Evolutionary conservation across 2,329 filamentous ascomycete genomes (phyloP), one percentile per base, ranked within the genome.

Genomic region (Malbranchea cinnamomea): DNA sequence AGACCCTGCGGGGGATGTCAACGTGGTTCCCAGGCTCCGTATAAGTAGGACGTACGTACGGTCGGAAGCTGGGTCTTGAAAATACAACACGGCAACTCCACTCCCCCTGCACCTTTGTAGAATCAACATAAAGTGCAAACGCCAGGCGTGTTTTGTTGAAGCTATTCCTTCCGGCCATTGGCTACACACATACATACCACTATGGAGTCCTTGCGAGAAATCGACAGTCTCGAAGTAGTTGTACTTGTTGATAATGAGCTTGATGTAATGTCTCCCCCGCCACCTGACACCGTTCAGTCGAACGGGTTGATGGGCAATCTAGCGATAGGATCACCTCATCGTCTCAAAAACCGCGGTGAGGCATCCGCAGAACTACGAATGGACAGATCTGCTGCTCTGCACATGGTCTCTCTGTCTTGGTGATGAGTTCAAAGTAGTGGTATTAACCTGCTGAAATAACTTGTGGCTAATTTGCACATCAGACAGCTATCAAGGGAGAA

Each of bases 181-280:
- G n/a, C n/a, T n/a, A n/a, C n/a, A n/a, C n/a, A n/a, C n/a, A n/a
- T n/a, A n/a, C n/a, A n/a, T n/a, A n/a, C 15, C 12, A 28, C n/a
- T 5, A 30, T 30, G 26, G 6, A 17, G n/a, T 36, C 41, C 9
- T 42, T 58, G 23, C 46, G 50, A 27, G 56, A 60, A 37, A 37
- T 64, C n/a, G 61, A 64, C 43, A 45, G 49, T 4, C 50, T 68
- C 16, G 61, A 67, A 19, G 58, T 65, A 14, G 45, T 54, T 4
- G 55, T 67, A 18, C 59, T 71, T 34, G 57, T 71, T 33, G 62
- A 68, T 44, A 65, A 71, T 49, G 66, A 70, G 36, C 49, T 68
- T 23, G 65, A 71, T 38, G 57, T 62, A 3, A 57, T 69, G 34
- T 68, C 65, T 1, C 55, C 59, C 2, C 52, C 57, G 11, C 49